phyloP scores from a whole-genome alignment of 768 basidiomycete species.

The Trametes sanguinea region DNA sequence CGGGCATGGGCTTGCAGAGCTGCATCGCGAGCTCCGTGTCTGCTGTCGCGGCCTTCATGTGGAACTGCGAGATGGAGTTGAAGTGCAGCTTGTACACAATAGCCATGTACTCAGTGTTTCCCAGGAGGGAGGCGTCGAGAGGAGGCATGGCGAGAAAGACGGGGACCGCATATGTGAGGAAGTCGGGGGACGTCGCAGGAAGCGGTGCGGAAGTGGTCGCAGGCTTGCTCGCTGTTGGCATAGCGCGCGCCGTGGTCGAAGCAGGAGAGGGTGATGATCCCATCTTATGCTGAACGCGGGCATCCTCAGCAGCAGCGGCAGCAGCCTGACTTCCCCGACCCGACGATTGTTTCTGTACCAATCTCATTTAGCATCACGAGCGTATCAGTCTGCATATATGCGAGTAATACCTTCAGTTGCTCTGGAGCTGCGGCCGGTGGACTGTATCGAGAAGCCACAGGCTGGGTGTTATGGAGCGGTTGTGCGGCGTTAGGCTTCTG shows the following conservation, averaged over 20 bases:
- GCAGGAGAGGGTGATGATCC: background rate
- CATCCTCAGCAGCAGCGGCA: conserved; percentile 4
- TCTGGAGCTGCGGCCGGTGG: conserved; percentile 4
- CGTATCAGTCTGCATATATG: background rate
- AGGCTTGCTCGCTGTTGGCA: background rate
- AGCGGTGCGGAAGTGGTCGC: background rate
- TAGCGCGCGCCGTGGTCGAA: background rate
- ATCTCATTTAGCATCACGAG: background rate
- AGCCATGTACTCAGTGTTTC: conserved; percentile 42
- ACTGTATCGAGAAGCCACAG: conserved; percentile 2
- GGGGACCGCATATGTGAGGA: conserved; percentile 14
- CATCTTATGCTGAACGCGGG: background rate
- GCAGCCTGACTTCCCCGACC: conserved; percentile 3
- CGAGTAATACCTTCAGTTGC: conserved; percentile 3
- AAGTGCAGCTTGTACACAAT: conserved; percentile 49
- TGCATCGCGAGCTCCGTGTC: conserved; percentile 52
- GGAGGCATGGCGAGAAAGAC: conserved; percentile 3
- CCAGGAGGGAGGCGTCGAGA: conserved; percentile 9
- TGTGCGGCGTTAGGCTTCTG: background rate
- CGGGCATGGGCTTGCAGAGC: conserved; percentile 16
- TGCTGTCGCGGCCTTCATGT: conserved; percentile 48
- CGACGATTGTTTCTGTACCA: background rate
- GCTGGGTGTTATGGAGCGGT: conserved; percentile 7
- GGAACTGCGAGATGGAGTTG: conserved; percentile 45
- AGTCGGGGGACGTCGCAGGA: background rate